Percentiles rank a stretch among this genome's conserved stretches.
Evolutionary conservation across 2,329 filamentous ascomycete genomes (phyloP).

Genomic region (Capronia americana): DNA sequence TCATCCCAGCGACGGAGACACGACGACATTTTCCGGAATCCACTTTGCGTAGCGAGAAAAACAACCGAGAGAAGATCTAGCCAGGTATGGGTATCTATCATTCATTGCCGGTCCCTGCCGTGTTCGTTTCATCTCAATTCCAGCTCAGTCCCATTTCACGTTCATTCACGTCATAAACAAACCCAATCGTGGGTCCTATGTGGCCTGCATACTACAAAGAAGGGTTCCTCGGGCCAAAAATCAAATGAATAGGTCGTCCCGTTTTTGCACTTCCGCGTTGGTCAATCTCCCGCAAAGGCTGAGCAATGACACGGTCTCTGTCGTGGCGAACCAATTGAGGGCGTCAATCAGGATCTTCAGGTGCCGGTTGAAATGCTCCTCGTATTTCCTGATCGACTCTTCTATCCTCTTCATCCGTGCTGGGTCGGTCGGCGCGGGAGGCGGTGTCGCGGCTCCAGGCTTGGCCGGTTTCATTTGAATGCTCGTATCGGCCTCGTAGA

Average conservation of each 20-base stretch:
- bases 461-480: constrained; percentile 30
- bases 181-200: neutral
- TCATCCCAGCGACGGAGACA: too few species aligned
- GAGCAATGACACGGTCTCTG: constrained; percentile 91
- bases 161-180: neutral
- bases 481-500: constrained; percentile 77
- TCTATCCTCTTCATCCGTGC: constrained; percentile 75
- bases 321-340: constrained; percentile 94
- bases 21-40: too few species aligned
- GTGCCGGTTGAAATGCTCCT: constrained; percentile 89
- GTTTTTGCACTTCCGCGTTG: constrained; percentile 40
- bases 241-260: constrained; percentile 37
- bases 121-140: neutral
- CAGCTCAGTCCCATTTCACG: neutral
- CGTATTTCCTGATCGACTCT: constrained; percentile 88
- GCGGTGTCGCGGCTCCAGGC: constrained; percentile 36
- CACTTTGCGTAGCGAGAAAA: too few species aligned
- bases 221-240: neutral
- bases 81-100: too few species aligned
- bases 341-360: constrained; percentile 93
- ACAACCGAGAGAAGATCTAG: too few species aligned
- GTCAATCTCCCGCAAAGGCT: constrained; percentile 82
- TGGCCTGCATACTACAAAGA: neutral
- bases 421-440: constrained; percentile 54
- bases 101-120: too few species aligned